Evolutionary conservation across 2,329 filamentous ascomycete species (phyloP).

Genomic region (Aspergillus novofumigatus): DNA sequence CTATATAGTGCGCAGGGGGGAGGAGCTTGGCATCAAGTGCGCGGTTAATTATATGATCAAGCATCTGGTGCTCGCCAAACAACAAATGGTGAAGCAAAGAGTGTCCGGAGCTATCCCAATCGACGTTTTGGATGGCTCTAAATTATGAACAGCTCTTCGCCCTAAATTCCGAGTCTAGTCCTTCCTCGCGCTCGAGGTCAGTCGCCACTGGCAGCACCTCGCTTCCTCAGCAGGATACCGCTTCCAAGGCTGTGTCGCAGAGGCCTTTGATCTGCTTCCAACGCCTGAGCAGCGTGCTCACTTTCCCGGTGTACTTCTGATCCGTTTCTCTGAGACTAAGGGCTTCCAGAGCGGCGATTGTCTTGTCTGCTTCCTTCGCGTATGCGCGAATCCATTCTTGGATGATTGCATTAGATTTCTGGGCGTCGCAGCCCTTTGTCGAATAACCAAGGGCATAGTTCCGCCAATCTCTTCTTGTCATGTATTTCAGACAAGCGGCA

Average conservation of each 20-base stretch:
- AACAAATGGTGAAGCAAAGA: conserved; percentile 39
- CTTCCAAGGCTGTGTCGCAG: conserved; percentile 25
- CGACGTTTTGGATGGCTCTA: conserved; percentile 8
- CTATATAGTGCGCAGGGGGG: conserved; percentile 72
- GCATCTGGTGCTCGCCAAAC: conserved; percentile 69
- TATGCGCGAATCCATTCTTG: conserved; percentile 34
- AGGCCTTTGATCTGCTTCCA: conserved; percentile 39
- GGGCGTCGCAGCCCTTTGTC: conserved; percentile 25
- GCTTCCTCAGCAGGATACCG: conserved; percentile 15
- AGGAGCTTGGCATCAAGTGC: conserved; percentile 67
- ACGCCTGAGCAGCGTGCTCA: conserved; percentile 28
- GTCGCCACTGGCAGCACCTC: not conserved
- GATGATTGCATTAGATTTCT: conserved; percentile 31
- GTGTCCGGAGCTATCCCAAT: conserved; percentile 33
- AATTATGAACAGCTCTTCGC: not conserved
- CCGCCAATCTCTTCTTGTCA: conserved; percentile 36
- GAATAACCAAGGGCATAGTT: conserved; percentile 37
- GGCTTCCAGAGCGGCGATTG: conserved; percentile 20
- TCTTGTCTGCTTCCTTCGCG: conserved; percentile 29
- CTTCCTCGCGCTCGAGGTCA: not conserved
- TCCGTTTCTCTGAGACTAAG: conserved; percentile 4
- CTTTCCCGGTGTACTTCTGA: conserved; percentile 17
- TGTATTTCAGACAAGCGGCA: conserved; percentile 38
- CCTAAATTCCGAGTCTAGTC: conserved; percentile 1
- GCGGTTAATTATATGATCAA: conserved; percentile 69